Conservation (phyloP, 371 early-diverging fungal species). For the Mortierella polycephala region DNA sequence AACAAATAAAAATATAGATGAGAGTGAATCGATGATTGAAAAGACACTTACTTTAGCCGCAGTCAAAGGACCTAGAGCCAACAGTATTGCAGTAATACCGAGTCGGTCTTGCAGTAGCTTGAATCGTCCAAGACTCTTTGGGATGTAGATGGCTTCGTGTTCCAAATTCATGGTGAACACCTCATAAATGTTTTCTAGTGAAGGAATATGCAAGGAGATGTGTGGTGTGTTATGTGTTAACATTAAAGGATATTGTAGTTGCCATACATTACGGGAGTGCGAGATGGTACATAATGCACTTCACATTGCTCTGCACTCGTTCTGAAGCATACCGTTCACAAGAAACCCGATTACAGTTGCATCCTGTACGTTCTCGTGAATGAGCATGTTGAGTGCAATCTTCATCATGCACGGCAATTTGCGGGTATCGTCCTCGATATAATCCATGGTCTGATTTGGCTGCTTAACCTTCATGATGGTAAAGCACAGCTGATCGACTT, state of each 20-base stretch:
- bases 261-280: neutral
- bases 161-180: slow-evolving; percentile 19
- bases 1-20: neutral
- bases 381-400: slow-evolving; percentile 22
- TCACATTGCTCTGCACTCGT: slow-evolving; percentile 9
- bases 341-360: slow-evolving; percentile 16
- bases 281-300: neutral
- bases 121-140: slow-evolving; percentile 27
- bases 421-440: slow-evolving; percentile 15
- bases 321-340: slow-evolving; percentile 18
- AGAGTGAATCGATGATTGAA: no score
- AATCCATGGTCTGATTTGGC: slow-evolving; percentile 4
- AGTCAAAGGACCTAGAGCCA: slow-evolving; percentile 18
- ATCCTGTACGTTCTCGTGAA: slow-evolving; percentile 13
- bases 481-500: slow-evolving; percentile 22
- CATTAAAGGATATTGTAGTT: neutral
- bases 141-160: slow-evolving; percentile 23
- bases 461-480: slow-evolving; percentile 22
- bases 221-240: neutral
- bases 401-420: slow-evolving; percentile 23
- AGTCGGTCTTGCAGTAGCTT: slow-evolving; percentile 17
- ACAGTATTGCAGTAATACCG: slow-evolving; percentile 4
- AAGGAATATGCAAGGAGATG: neutral
- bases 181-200: slow-evolving; percentile 18
- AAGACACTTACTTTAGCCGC: slow-evolving; percentile 12